phyloP scores from a whole-genome alignment of 305 asterid genomes.

The Solanum hybrid region DNA sequence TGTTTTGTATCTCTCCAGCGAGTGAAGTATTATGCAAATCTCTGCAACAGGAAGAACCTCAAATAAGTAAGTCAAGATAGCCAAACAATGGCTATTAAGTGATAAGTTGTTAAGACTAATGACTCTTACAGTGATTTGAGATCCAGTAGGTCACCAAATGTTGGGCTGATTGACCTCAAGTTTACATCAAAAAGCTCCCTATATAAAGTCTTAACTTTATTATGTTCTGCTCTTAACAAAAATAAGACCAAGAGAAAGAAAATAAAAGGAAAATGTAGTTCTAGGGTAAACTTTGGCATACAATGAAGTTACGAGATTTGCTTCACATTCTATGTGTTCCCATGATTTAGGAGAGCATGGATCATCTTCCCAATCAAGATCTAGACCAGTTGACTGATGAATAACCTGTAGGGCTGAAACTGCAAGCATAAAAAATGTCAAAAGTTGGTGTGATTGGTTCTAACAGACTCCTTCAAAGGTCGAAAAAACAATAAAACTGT shows the following conservation, averaged over 20 bases:
- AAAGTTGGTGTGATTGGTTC: background rate
- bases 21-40: constrained; percentile 87
- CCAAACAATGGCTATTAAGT: background rate
- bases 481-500: background rate
- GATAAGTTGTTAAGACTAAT: constrained; percentile 1
- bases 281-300: constrained; percentile 22
- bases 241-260: background rate
- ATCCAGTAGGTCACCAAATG: constrained; percentile 72
- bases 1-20: constrained; percentile 73
- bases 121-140: constrained; percentile 70
- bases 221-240: background rate
- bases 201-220: constrained; percentile 5
- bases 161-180: constrained; percentile 80
- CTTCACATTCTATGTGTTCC: constrained; percentile 80
- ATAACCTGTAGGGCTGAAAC: constrained; percentile 93
- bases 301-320: constrained; percentile 77
- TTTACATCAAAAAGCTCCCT: constrained; percentile 68
- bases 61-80: background rate
- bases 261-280: background rate
- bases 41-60: constrained; percentile 25
- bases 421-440: constrained; percentile 17
- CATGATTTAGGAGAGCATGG: constrained; percentile 86
- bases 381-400: constrained; percentile 63
- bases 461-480: background rate
- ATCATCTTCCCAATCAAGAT: constrained; percentile 85